These are phyloP conservation scores for Handroanthus guayacan DNA, from an alignment of 257 asterid species.

Conservation along the genomic window DNA sequence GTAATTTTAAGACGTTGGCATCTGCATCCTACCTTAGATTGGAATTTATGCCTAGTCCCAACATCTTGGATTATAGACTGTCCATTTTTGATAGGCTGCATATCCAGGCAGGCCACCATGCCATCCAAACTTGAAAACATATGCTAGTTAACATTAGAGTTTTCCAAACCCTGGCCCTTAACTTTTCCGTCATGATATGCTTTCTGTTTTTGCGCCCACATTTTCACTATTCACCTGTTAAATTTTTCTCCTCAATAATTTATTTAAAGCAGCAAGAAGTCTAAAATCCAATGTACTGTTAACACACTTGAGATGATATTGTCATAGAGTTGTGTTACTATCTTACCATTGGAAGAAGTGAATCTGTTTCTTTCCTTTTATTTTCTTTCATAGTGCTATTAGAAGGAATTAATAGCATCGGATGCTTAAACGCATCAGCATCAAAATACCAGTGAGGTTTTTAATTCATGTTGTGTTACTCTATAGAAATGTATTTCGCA, in stretches of 20 bases:
- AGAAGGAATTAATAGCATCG: neutral
- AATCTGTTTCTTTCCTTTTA: neutral
- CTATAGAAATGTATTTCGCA: neutral
- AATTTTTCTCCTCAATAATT: neutral
- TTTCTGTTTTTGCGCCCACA: too few relatives aligned
- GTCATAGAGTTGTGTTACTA: constrained; percentile 19
- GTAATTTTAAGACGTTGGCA: neutral
- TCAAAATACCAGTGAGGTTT: neutral
- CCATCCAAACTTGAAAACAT: neutral
- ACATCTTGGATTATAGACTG: neutral
- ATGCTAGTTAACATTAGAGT: neutral
- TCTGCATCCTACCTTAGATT: neutral
- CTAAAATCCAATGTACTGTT: neutral
- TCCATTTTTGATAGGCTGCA: neutral
- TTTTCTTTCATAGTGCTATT: neutral
- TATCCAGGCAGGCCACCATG: neutral
- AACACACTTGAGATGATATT: neutral
- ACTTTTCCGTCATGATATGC: neutral
- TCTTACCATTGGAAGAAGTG: neutral
- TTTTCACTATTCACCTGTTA: too few relatives aligned
- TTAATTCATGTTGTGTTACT: neutral
- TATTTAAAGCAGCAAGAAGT: neutral
- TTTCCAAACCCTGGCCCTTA: neutral
- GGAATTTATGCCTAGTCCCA: neutral
- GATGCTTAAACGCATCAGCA: neutral